Conservation (phyloP, 164 flowering plant genomes). For the Stephania yunnanensis region DNA sequence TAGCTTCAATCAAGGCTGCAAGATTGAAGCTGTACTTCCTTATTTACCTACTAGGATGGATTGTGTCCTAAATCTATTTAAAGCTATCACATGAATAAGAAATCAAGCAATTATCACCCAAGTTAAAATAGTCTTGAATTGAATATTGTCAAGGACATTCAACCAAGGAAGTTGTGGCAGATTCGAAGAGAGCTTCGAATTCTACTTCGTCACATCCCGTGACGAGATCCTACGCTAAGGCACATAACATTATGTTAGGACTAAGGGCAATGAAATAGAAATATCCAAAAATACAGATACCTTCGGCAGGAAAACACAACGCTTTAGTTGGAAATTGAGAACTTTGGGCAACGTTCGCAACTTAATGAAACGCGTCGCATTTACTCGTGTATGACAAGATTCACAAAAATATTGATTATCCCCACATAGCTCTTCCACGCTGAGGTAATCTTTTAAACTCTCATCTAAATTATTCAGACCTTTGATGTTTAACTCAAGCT, state of each 20-base stretch:
- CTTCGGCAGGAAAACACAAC: conserved; percentile 90
- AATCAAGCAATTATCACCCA: no score
- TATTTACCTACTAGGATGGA: no score
- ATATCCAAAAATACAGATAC: conserved; percentile 27
- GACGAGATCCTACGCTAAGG: no score
- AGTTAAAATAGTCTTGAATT: no score
- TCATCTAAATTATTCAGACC: conserved; percentile 77
- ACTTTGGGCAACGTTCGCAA: conserved; percentile 74
- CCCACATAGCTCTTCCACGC: conserved; percentile 73
- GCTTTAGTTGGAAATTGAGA: conserved; percentile 93
- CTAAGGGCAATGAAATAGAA: neutral
- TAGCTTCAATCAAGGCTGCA: no score
- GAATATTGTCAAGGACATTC: no score
- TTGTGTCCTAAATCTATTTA: no score
- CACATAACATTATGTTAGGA: neutral
- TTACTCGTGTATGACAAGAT: conserved; percentile 67
- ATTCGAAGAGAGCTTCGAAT: no score
- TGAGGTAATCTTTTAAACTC: conserved; percentile 83
- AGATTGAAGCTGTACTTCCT: no score
- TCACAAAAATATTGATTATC: conserved; percentile 94
- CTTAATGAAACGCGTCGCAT: conserved; percentile 90
- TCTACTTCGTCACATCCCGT: no score
- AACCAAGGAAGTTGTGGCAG: no score
- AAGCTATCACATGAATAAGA: no score
- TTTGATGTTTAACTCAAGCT: conserved; percentile 80